Conservation (phyloP, 257 asterid genomes). For the Capsicum rhomboideum region DNA sequence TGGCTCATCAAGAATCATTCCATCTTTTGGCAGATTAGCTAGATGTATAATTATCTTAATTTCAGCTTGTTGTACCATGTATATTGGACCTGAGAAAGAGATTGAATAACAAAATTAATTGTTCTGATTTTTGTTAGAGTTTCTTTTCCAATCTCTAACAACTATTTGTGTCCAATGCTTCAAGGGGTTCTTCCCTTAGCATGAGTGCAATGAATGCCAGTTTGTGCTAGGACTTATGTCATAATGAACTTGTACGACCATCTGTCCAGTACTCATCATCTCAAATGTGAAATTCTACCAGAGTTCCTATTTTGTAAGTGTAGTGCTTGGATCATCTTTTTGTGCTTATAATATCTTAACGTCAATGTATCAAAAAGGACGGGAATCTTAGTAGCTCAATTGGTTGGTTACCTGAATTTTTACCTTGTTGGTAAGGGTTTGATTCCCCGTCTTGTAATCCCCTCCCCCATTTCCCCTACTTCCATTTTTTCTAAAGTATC, state of each 20-base stretch:
- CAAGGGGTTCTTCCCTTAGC: neutral
- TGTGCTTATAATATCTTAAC: neutral
- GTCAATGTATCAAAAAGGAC: neutral
- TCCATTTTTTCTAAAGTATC: neutral
- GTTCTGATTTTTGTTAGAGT: neutral
- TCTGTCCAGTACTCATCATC: neutral
- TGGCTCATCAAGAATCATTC: conserved; percentile 23
- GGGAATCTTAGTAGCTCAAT: too few relatives aligned
- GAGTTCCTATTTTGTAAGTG: neutral
- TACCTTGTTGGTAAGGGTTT: too few relatives aligned
- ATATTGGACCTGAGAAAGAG: conserved; percentile 29
- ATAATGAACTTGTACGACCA: neutral
- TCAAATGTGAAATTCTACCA: neutral
- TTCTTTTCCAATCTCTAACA: neutral
- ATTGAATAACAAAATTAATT: conserved; percentile 9
- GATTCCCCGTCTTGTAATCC: too few relatives aligned
- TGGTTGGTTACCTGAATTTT: too few relatives aligned
- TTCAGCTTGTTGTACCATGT: conserved; percentile 26
- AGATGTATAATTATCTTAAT: conserved; percentile 28
- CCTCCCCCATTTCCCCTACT: too few relatives aligned
- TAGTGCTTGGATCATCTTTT: neutral
- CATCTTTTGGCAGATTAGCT: conserved; percentile 25
- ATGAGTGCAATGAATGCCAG: neutral
- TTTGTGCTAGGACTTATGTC: neutral
- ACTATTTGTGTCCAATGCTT: neutral